A percentile compares a stretch with the other conserved stretches of the same genome.
Conservation (phyloP, 2,329 filamentous ascomycete genomes). For the Nigrospora osmanthi region DNA sequence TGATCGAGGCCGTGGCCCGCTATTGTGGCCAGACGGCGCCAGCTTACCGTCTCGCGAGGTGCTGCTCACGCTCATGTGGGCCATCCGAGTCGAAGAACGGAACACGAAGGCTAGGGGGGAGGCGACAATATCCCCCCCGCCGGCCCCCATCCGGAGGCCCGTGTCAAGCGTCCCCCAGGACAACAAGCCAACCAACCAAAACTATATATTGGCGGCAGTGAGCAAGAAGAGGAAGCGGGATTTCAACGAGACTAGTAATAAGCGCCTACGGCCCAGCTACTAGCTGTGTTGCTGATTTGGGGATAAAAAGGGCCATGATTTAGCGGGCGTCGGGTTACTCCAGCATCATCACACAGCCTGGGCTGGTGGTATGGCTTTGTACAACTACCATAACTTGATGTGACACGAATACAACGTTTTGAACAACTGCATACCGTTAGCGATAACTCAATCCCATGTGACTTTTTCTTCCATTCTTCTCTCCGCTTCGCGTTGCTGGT, state of each 20-base stretch:
- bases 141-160: constrained; percentile 3
- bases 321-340: constrained; percentile 2
- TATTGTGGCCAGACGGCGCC: constrained; percentile 24
- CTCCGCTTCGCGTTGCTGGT: too few relatives aligned
- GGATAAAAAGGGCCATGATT: not conserved
- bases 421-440: too few relatives aligned
- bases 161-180: constrained; percentile 6
- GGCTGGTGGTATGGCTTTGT: not conserved
- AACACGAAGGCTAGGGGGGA: constrained; percentile 10
- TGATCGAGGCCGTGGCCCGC: constrained; percentile 21
- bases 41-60: constrained; percentile 26
- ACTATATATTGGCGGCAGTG: constrained; percentile 4
- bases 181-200: constrained; percentile 5
- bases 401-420: constrained; percentile 1
- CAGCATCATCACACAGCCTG: not conserved
- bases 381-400: not conserved
- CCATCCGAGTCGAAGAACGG: constrained; percentile 24
- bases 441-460: too few relatives aligned
- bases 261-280: constrained; percentile 5
- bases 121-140: constrained; percentile 7
- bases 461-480: too few relatives aligned
- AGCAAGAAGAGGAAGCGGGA: constrained; percentile 5
- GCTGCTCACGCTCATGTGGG: constrained; percentile 26
- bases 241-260: constrained; percentile 1
- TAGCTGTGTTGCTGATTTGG: not conserved